Base-by-base conservation (phyloP, 441 rosid species). In the Viola pubescens region DNA sequence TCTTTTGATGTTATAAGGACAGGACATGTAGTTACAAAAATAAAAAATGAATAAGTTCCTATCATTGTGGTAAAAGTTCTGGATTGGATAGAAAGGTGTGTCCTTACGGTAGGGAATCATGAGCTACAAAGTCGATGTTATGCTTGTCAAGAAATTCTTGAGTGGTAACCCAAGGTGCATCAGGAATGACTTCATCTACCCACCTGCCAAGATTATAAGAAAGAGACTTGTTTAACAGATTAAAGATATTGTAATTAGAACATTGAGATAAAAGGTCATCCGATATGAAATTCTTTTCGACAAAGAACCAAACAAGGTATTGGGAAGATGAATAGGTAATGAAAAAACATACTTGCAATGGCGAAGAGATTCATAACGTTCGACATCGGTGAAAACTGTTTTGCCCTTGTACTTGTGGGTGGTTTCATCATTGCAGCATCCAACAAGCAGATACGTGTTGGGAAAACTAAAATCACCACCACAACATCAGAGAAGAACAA, bases 171-270 rank as follows among this genome's bases (percentile, higher is more conserved):
- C 95, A 85, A 40, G 95, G 95, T 0, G 95, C 91, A 72, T 84
- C 79, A 26, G 89, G 83, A 58, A 87, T 82, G 40, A 87, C 95
- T 77, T 87, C 95, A 65, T 87, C 95, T 9, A 85, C 91, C 89
- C 91, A 87, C 66, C 95, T 87, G 65, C 59, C 68, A 65, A n/a
- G 48, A 65, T 44, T 2, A 12, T n/a, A 26, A 41, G 5, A 34
- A 44, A 7, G 41, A n/a, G 5, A 52, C 7, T 6, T 41, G 19
- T 9, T 12, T 2, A 47, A 2, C 40, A 34, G 6, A 26, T 43
- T 37, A 50, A 59, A 0, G 12, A 26, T 9, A 38, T 13, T 1
- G 4, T 3, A 54, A 37, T 12, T 11, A 38, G 16, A 43, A 43
- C 46, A 43, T 6, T 43, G 7, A 43, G 46, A 6, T 6, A 43